Percentiles rank a stretch among this genome's conserved stretches.
phyloP scores from a whole-genome alignment of 768 basidiomycete species.

The Dentipellis sp. region DNA sequence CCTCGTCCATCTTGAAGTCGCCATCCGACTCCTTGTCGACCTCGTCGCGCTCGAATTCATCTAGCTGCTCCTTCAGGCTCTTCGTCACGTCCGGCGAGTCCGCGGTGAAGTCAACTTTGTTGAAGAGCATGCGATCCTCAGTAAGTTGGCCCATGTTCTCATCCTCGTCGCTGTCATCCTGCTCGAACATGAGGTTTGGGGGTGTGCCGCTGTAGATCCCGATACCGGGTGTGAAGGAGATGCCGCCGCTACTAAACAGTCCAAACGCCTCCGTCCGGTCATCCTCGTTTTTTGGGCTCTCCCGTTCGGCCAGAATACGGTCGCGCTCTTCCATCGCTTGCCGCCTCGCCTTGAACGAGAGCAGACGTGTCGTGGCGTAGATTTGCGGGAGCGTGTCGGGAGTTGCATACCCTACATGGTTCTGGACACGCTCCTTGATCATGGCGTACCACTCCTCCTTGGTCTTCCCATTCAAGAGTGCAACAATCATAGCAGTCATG shows the following conservation, averaged over 20 bases:
- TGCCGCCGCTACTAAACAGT: conserved; percentile 30
- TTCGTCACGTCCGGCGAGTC: conserved; percentile 41
- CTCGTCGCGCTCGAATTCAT: conserved; percentile 50
- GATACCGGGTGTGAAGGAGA: conserved; percentile 52
- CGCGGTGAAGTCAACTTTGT: conserved; percentile 4
- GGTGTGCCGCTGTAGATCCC: conserved; percentile 36
- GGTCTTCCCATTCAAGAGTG: conserved; percentile 78
- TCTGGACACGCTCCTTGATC: conserved; percentile 76
- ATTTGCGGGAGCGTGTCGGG: conserved; percentile 70
- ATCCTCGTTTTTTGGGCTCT: neutral
- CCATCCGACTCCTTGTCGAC: conserved; percentile 17
- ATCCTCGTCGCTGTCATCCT: conserved; percentile 52
- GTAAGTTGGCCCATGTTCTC: conserved; percentile 31
- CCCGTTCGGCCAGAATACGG: conserved; percentile 19
- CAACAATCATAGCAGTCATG: conserved; percentile 94
- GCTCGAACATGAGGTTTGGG: conserved; percentile 45
- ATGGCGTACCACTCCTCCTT: conserved; percentile 89
- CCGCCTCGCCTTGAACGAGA: conserved; percentile 51
- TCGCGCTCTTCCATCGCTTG: conserved; percentile 44
- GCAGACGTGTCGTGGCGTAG: conserved; percentile 55
- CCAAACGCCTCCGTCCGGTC: neutral
- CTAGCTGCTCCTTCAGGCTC: conserved; percentile 50
- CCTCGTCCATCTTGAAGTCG: conserved; percentile 16
- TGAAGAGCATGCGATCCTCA: conserved; percentile 2
- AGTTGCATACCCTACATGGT: conserved; percentile 66